Conservation (phyloP, 129 eudicot species). For the Scalesia atractyloides region DNA sequence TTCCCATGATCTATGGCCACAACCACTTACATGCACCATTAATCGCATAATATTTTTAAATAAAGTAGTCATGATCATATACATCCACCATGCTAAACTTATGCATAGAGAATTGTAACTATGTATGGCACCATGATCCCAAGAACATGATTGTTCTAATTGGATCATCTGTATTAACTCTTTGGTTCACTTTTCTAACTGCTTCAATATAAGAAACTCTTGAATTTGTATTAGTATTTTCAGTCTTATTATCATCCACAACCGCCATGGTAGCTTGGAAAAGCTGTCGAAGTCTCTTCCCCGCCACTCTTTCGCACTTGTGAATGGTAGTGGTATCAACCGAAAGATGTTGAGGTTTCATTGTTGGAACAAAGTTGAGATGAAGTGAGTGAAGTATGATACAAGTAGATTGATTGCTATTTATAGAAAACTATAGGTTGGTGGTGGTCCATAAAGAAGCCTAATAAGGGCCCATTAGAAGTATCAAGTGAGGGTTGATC, state of each 20-base stretch:
- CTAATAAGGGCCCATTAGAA: conserved; percentile 23
- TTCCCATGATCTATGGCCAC: not conserved
- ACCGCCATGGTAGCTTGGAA: conserved; percentile 32
- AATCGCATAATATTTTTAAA: not conserved
- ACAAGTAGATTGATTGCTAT: conserved; percentile 10
- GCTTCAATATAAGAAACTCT: conserved; percentile 23
- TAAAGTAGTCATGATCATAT: conserved; percentile 9
- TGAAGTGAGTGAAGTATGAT: conserved; percentile 26
- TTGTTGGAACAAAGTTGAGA: conserved; percentile 19
- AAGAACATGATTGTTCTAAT: conserved; percentile 71
- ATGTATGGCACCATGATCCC: conserved; percentile 84
- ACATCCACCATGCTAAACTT: conserved; percentile 5
- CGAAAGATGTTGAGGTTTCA: conserved; percentile 65
- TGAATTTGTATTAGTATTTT: not conserved
- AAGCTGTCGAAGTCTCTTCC: conserved; percentile 47
- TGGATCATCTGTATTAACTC: conserved; percentile 49
- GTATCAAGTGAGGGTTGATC: not conserved
- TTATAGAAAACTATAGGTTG: conserved; percentile 19
- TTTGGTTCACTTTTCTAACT: conserved; percentile 37
- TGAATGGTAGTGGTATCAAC: conserved; percentile 47
- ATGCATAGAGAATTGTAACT: conserved; percentile 2
- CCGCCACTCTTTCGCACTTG: conserved; percentile 48
- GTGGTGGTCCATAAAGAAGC: conserved; percentile 20
- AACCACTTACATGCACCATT: not conserved
- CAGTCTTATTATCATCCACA: conserved; percentile 5